Evolutionary conservation across 2,329 filamentous ascomycete species (phyloP).

Genomic region (Achaetomium macrosporum): DNA sequence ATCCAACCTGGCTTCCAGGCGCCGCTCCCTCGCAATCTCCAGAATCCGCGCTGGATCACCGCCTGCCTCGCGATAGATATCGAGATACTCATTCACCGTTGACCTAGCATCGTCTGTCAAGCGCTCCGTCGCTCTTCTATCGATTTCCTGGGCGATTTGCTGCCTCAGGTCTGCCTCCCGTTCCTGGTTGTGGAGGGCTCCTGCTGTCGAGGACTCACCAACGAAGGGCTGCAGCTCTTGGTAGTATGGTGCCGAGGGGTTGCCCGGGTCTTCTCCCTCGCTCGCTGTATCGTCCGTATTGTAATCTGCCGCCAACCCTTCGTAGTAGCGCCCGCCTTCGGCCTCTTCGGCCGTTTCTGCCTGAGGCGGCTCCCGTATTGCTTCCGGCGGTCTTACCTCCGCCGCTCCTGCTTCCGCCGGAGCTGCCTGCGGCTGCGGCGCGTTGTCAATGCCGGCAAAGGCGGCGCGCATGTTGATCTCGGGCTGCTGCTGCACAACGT

Average conservation of each 20-base stretch:
- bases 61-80: constrained; percentile 53
- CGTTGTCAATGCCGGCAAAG: constrained; percentile 39
- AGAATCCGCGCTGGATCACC: constrained; percentile 55
- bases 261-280: not conserved
- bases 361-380: no score
- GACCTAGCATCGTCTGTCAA: constrained; percentile 15
- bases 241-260: no score
- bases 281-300: not conserved
- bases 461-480: constrained; percentile 75
- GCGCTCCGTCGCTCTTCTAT: no score
- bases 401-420: not conserved
- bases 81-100: constrained; percentile 42
- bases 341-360: no score
- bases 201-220: not conserved
- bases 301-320: not conserved
- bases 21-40: constrained; percentile 55
- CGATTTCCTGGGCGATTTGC: no score
- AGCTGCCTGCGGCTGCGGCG: not conserved
- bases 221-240: no score
- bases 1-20: constrained; percentile 50
- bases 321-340: no score
- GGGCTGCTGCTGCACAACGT: constrained; percentile 96
- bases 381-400: not conserved
- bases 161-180: no score
- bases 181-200: no score